phyloP scores from a whole-genome alignment of 495 filamentous ascomycete species.

The Aspergillus affinis region DNA sequence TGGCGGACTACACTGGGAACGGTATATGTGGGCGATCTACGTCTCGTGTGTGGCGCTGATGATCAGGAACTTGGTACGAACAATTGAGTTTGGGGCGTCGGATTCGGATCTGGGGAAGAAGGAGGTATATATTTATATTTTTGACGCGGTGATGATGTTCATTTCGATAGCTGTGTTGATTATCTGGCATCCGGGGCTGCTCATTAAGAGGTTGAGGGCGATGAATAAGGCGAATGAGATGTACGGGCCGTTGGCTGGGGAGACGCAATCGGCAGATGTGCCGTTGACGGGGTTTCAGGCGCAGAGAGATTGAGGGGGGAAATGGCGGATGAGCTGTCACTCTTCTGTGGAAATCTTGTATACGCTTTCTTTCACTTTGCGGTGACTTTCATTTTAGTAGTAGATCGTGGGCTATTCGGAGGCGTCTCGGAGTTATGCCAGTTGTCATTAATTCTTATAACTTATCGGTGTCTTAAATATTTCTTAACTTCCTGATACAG shows the following conservation, averaged over 20 bases:
- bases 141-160: constrained; percentile 38
- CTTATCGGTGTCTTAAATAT: no score
- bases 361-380: no score
- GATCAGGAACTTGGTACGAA: constrained; percentile 41
- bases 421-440: no score
- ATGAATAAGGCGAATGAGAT: neutral
- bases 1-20: constrained; percentile 22
- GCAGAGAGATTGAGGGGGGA: neutral
- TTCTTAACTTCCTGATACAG: no score
- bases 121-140: constrained; percentile 42
- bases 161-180: constrained; percentile 25
- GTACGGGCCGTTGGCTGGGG: constrained; percentile 8
- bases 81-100: constrained; percentile 39
- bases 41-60: constrained; percentile 37
- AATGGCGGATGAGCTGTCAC: no score
- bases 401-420: no score
- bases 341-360: no score
- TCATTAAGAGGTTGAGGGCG: constrained; percentile 28
- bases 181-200: constrained; percentile 34
- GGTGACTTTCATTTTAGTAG: no score
- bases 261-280: constrained; percentile 16
- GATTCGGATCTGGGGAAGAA: constrained; percentile 24
- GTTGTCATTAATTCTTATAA: no score
- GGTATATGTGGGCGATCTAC: constrained; percentile 42
- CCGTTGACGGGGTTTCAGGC: constrained; percentile 20